Evolutionary conservation across 495 filamentous ascomycete species (phyloP), one percentile per base, ranked within the genome.

Genomic region (Aspergillus biplanus): DNA sequence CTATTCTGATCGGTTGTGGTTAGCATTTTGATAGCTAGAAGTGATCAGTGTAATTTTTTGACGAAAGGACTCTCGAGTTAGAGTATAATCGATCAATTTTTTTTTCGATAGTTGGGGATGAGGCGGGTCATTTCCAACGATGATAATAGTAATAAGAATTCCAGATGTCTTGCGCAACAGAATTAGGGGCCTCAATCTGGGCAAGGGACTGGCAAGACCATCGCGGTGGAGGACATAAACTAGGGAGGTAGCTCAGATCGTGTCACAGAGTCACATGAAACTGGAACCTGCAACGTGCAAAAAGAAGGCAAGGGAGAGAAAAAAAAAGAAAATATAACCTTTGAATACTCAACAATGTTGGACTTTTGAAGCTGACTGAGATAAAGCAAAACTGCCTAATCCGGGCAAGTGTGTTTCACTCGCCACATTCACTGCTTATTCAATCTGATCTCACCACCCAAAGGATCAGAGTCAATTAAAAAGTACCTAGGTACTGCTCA

Each of bases 321-420:
- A 58, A 59, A 37, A 54, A 54, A 59, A 32, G 32, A 50, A 55
- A 57, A 6, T 50, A 31, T 50, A 31, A 7, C 39, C n/a, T 27
- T 7, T 52, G 57, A 53, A 39, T 56, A 56, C 56, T 44, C 11
- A 44, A 52, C 18, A 47, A 66, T 44, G 44, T 33, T 58, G 21
- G 37, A 53, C 33, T n/a, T 11, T 57, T 27, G n/a, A 35, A 48
- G 31, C 44, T 33, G 47, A 33, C 39, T 34, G 34, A 47, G 44
- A 12, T 34, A n/a, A n/a, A 59, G 59, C 37, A 49, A 44, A 5
- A 32, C 31, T 57, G 39, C 58, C 48, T 11, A 48, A 55, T 39
- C 18, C 16, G 44, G 59, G n/a, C 48, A 60, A 60, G 58, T 52
- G 57, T 60, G 58, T 60, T 33, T 60, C 58, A 60, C 47, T 53